phyloP scores from a whole-genome alignment of 2,329 filamentous ascomycete species.

The Hypoxylon sp. region DNA sequence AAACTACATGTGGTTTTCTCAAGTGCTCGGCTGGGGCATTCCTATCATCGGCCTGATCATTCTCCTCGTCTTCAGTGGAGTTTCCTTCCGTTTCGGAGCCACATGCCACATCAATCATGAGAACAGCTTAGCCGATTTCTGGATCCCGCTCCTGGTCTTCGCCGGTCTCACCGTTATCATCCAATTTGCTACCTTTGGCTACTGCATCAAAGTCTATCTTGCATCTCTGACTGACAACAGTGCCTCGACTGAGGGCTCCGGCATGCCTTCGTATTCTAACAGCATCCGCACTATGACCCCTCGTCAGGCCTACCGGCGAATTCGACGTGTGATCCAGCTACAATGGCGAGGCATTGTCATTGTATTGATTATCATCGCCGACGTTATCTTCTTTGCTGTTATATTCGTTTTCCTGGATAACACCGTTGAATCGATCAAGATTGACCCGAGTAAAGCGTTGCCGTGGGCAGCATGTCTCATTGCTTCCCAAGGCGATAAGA shows the following conservation, averaged over 20 bases:
- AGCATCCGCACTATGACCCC: constrained; percentile 84
- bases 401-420: constrained; percentile 91
- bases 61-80: constrained; percentile 86
- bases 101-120: constrained; percentile 95
- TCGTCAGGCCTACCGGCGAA: constrained; percentile 86
- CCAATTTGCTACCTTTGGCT: constrained; percentile 78
- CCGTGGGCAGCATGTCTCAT: constrained; percentile 83
- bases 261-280: constrained; percentile 79
- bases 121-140: constrained; percentile 86
- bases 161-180: constrained; percentile 74
- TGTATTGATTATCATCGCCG: constrained; percentile 87
- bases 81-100: constrained; percentile 92
- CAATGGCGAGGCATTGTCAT: constrained; percentile 96
- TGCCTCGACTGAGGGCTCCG: constrained; percentile 77
- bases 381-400: constrained; percentile 94
- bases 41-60: constrained; percentile 80
- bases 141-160: constrained; percentile 83
- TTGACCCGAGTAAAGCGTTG: constrained; percentile 65
- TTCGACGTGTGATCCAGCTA: constrained; percentile 86
- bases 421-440: constrained; percentile 70
- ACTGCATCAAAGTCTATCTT: constrained; percentile 96
- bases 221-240: constrained; percentile 82
- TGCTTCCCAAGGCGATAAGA: constrained; percentile 68
- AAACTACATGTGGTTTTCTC: constrained; percentile 88
- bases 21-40: constrained; percentile 86